phyloP scores from a whole-genome alignment of 2,329 filamentous ascomycete species.

The Hypoxylon sp. region DNA sequence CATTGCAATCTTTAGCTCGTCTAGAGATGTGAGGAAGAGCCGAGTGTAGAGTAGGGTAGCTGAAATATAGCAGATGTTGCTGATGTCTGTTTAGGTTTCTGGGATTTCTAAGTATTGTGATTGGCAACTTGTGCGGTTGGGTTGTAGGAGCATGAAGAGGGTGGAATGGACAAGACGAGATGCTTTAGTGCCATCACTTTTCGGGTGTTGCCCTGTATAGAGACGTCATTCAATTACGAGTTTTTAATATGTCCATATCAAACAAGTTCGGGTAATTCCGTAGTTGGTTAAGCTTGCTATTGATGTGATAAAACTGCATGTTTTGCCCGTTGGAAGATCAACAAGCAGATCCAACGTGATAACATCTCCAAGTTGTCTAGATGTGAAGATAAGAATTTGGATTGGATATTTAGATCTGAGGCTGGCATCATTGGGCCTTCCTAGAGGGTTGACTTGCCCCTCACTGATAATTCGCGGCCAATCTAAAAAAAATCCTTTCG shows the following conservation, averaged over 20 bases:
- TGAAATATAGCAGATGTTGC: no score
- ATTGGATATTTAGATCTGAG: background rate
- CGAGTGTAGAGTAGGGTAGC: no score
- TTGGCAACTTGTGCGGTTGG: no score
- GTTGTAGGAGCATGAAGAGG: no score
- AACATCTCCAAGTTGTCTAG: background rate
- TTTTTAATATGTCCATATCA: background rate
- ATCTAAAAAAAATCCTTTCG: background rate
- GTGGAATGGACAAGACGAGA: no score
- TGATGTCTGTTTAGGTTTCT: no score
- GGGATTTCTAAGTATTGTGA: no score
- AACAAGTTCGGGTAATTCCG: background rate
- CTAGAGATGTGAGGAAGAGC: conserved; percentile 70
- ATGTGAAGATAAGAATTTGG: background rate
- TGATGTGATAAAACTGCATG: background rate
- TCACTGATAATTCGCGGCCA: conserved; percentile 13
- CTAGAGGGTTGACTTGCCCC: conserved; percentile 21
- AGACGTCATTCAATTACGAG: background rate
- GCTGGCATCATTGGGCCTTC: conserved; percentile 6
- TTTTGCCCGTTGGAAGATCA: background rate
- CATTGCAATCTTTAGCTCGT: conserved; percentile 69
- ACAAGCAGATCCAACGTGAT: background rate
- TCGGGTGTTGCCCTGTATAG: background rate
- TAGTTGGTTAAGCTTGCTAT: background rate
- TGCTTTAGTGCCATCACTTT: no score